Evolutionary conservation across 2,329 filamentous ascomycete genomes (phyloP).

Genomic region (Aspergillus ruber): DNA sequence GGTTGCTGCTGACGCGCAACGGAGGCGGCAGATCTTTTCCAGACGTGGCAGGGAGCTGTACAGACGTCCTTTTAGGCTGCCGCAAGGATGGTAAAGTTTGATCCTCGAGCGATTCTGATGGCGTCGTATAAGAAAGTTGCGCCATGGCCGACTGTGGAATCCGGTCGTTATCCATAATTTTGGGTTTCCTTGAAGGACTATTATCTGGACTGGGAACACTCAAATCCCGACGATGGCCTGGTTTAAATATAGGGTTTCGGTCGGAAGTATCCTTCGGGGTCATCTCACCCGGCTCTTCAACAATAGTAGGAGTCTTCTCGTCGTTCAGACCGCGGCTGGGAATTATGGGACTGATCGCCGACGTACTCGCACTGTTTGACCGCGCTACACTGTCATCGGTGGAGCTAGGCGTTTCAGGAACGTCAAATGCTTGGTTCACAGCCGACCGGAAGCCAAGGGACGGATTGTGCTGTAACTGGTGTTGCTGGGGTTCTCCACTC

Average conservation of each 20-base stretch:
- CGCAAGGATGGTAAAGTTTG: conserved; percentile 4
- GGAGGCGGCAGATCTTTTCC: conserved; percentile 25
- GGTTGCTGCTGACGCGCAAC: conserved; percentile 23
- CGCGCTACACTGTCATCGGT: conserved; percentile 49
- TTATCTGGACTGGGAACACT: conserved; percentile 54
- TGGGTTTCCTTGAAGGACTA: conserved; percentile 56
- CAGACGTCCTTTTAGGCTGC: conserved; percentile 2
- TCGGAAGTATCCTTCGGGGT: conserved; percentile 17
- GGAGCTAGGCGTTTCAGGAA: conserved; percentile 48
- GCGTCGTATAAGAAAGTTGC: conserved; percentile 35
- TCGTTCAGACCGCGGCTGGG: conserved; percentile 31
- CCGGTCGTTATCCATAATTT: conserved; percentile 40
- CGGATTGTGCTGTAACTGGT: conserved; percentile 44
- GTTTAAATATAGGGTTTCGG: conserved; percentile 38
- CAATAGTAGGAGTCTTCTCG: conserved; percentile 48
- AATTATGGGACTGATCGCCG: conserved; percentile 61
- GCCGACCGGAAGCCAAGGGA: conserved; percentile 53
- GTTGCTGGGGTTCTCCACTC: conserved; percentile 10
- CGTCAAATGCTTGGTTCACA: conserved; percentile 61
- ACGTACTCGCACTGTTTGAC: conserved; percentile 58
- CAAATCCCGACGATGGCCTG: conserved; percentile 52
- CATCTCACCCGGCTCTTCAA: conserved; percentile 45
- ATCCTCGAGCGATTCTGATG: conserved; percentile 19
- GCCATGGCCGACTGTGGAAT: conserved; percentile 40
- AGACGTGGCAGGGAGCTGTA: conserved; percentile 4